Evolutionary conservation across 2,329 filamentous ascomycete species (phyloP).

Genomic region (Fusarium virguliforme): DNA sequence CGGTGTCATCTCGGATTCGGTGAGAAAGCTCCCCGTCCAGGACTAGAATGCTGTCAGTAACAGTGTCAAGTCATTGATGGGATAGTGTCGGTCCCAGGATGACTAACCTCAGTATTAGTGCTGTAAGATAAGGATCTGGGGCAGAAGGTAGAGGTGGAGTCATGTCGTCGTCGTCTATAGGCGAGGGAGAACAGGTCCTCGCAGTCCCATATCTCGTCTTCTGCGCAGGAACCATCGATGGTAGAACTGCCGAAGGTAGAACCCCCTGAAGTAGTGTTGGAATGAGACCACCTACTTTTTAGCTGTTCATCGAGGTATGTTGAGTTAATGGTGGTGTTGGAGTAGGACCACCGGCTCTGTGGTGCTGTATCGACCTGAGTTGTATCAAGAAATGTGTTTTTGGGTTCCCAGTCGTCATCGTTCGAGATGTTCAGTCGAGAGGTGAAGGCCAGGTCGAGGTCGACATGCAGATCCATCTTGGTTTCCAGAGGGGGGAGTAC

Average conservation of each 20-base stretch:
- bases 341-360: slow-evolving; percentile 5
- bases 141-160: not conserved
- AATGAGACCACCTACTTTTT: slow-evolving; percentile 5
- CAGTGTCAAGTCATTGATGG: not conserved
- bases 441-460: not conserved
- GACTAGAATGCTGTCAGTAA: not conserved
- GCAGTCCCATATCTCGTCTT: slow-evolving; percentile 10
- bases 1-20: not conserved
- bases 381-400: slow-evolving; percentile 5
- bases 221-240: slow-evolving; percentile 1
- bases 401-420: slow-evolving; percentile 5
- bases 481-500: not conserved
- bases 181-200: not conserved
- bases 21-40: not conserved
- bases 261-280: too few species aligned
- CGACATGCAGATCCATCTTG: not conserved
- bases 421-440: slow-evolving; percentile 3
- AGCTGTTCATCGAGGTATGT: slow-evolving; percentile 6
- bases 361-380: not conserved
- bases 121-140: not conserved
- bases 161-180: not conserved
- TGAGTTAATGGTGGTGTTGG: slow-evolving; percentile 6
- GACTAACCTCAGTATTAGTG: not conserved
- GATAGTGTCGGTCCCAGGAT: not conserved
- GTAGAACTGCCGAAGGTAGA: not conserved